Base-by-base conservation (phyloP, 371 early-diverging fungal species). In the Syncephalastrum contaminatum region DNA sequence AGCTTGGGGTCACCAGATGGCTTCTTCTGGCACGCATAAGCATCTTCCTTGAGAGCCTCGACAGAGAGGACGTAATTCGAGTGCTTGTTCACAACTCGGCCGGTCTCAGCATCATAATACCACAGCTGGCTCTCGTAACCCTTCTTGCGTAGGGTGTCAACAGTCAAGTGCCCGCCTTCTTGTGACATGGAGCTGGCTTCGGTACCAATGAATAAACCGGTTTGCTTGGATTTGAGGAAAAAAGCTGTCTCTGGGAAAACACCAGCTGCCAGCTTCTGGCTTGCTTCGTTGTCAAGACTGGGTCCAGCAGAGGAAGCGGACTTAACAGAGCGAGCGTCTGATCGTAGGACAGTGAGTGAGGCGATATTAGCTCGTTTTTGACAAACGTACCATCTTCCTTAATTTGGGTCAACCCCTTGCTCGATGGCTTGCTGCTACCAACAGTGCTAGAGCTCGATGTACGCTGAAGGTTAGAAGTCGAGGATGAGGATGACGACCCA, bases 61-160 rank as follows among this genome's bases (percentile, higher is more conserved):
- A 77, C 66, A 44, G 70, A 73, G 18, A 83, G 70, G 13, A 74
- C 77, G 16, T 78, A 62, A n/a, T 75, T 79, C 8, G 81, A 77
- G 20, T 70, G 70, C 50, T 77, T 78, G 55, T 81, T 83, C 44
- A 72, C 63, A 45, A 83, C 54, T 18, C 48, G 67, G 10, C 58
- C 54, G 57, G 74, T 66, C 46, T 70, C 59, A 21, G 52, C 53
- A 24, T 77, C 70, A 53, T 70, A 80, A 8, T 66, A 69, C 84
- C 84, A 83, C 18, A 83, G 66, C 58, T 83, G 84, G 51, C 70
- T 67, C 15, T 73, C 72, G 48, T 71, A 72, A 15, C 51, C 64
- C 14, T 53, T 64, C 40, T 67, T 69, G 22, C 69, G 72, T 15
- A 73, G 54, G 7, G 53, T 4, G 30, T 73, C 72, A 13, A 73